Percentiles rank a stretch among this genome's conserved stretches.
These are phyloP conservation scores for Pythium diclinum DNA, from an alignment of 352 stramenopile species.

Conservation along the genomic window DNA sequence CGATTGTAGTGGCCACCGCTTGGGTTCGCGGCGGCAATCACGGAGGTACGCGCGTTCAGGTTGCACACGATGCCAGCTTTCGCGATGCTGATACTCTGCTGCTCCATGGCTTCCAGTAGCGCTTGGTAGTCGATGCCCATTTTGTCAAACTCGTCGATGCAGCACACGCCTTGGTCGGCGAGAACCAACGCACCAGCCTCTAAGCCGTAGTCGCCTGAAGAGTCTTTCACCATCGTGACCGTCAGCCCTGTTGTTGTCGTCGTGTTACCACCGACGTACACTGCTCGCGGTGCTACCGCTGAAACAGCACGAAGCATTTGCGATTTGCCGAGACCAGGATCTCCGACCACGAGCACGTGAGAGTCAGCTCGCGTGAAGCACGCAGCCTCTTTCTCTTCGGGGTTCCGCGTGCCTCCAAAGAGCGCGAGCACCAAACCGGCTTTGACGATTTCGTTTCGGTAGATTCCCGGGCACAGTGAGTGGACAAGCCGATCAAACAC, in stretches of 20 bases:
- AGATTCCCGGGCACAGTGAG: constrained; percentile 93
- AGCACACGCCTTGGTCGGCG: constrained; percentile 91
- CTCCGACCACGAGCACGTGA: constrained; percentile 93
- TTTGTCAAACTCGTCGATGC: constrained; percentile 97
- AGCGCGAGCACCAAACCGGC: constrained; percentile 89
- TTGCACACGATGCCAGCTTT: constrained; percentile 87
- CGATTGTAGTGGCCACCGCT: constrained; percentile 93
- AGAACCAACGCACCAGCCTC: constrained; percentile 87
- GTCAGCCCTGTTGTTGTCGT: constrained; percentile 91
- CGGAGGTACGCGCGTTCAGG: constrained; percentile 87
- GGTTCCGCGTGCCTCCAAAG: constrained; percentile 79
- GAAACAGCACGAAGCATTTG: constrained; percentile 87
- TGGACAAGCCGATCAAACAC: constrained; percentile 90
- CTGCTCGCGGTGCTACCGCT: constrained; percentile 82
- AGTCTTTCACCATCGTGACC: constrained; percentile 91
- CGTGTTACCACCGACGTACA: constrained; percentile 95
- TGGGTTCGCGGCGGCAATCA: constrained; percentile 95
- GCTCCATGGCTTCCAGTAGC: constrained; percentile 96
- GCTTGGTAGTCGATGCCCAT: constrained; percentile 81
- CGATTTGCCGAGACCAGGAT: constrained; percentile 93
- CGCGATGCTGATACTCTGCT: constrained; percentile 93
- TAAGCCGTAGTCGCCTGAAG: constrained; percentile 79
- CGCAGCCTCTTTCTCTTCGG: constrained; percentile 30
- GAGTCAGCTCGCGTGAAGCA: constrained; percentile 80
- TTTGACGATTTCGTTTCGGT: constrained; percentile 95